Base-by-base conservation (phyloP, 129 eudicot genomes). In the Centaurea solstitialis region DNA sequence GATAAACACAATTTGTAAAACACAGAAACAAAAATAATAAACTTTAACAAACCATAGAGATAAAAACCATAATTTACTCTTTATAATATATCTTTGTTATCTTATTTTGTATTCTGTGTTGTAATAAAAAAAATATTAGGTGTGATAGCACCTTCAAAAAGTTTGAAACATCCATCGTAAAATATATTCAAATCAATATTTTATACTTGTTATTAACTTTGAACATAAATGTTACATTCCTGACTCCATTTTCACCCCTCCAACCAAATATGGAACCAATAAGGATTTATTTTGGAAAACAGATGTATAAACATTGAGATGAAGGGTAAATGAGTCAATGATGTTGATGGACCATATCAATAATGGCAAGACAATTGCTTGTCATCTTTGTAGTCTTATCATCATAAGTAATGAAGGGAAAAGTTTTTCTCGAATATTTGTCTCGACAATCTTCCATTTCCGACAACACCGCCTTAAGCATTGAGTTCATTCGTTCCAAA, bases 321-420 rank as follows among this genome's bases (percentile, higher is more conserved):
- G 65, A 57, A 57, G 65, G 23, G 65, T 15, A 0, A 4, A 3
- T 4, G 15, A 50, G 15, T 57, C 65, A 57, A 57, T 6, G 65
- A 57, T 57, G 22, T 57, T 76, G 77, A 11, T 70, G 38, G 5
- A 80, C 61, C 75, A 81, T 65, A 26, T 82, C 41, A 72, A 80
- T 78, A 59, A 87, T 81, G 4, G 93, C 84, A 37, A 89, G 92
- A n/a, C 97, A 92, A 81, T 92, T 89, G 64, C 86, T 89, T 4
- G 89, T 84, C 90, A 91, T 84, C 15, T 89, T 80, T 22, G 77
- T 77, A 79, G 89, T 72, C 80, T 74, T 86, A 0, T 50, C 80
- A 5, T 85, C 88, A 47, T 70, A 66, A 4, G 7, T 28, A 5
- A 85, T 11, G 37, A 91, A 69, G 0, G 88, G 92, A 7, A 81